Percentiles rank a stretch among this genome's conserved stretches.
phyloP scores from a whole-genome alignment of 2,329 filamentous ascomycete species.

The Penicillium aurantiogriseum region DNA sequence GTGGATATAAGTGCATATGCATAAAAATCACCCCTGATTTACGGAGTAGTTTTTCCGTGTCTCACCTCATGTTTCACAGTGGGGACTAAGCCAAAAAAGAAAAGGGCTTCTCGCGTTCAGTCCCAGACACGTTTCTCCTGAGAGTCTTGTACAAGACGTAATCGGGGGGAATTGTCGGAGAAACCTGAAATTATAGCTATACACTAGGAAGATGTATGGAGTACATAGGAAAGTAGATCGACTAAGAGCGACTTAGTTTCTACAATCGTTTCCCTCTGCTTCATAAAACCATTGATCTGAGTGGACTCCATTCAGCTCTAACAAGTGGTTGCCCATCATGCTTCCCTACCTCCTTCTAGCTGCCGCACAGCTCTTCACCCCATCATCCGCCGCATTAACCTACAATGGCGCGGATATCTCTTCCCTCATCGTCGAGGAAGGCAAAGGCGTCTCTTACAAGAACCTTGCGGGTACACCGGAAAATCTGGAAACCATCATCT shows the following conservation, averaged over 20 bases:
- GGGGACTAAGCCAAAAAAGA: conserved; percentile 5
- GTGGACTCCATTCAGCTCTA: neutral
- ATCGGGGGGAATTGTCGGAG: neutral
- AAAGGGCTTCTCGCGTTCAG: neutral
- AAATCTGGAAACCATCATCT: conserved; percentile 63
- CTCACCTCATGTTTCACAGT: conserved; percentile 8
- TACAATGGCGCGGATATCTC: conserved; percentile 71
- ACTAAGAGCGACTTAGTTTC: neutral
- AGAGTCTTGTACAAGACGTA: neutral
- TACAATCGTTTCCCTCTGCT: neutral
- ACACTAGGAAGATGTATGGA: neutral
- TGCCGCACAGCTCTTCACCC: conserved; percentile 14
- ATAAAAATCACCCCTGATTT: neutral
- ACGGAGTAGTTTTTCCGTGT: conserved; percentile 1
- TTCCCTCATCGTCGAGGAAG: conserved; percentile 63
- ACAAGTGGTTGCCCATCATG: conserved; percentile 1
- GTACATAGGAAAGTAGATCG: neutral
- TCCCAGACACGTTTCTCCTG: conserved; percentile 2
- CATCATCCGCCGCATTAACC: conserved; percentile 50
- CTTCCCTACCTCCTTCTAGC: conserved; percentile 19
- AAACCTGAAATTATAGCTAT: neutral
- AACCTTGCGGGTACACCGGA: conserved; percentile 53
- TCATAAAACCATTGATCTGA: neutral
- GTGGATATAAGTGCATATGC: neutral
- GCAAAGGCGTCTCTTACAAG: conserved; percentile 61